phyloP scores from a whole-genome alignment of 2,329 filamentous ascomycete genomes.

The Sporothrix protearum region DNA sequence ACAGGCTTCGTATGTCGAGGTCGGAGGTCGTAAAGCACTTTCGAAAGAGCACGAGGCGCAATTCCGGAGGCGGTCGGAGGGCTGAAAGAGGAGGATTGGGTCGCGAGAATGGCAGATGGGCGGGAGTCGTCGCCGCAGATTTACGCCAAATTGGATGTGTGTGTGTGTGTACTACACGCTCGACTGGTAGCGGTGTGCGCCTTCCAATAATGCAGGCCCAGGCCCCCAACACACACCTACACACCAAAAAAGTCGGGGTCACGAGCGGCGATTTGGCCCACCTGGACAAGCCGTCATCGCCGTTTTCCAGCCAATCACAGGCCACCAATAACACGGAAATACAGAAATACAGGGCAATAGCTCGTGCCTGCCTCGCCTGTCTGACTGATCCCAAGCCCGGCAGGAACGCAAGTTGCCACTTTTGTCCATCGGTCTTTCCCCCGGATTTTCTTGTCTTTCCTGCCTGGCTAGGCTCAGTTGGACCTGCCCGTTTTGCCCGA shows the following conservation, averaged over 20 bases:
- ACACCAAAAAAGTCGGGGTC: background rate
- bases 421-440: background rate
- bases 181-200: constrained; percentile 1
- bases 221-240: background rate
- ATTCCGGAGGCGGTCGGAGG: background rate
- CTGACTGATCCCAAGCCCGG: background rate
- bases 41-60: background rate
- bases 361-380: background rate
- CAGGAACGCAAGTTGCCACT: background rate
- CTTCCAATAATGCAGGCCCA: background rate
- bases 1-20: background rate
- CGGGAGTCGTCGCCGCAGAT: constrained; percentile 6
- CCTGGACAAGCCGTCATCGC: background rate
- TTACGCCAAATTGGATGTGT: background rate
- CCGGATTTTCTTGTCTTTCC: background rate
- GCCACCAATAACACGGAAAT: constrained; percentile 3
- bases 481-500: background rate
- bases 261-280: constrained; percentile 13
- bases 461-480: background rate
- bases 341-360: background rate
- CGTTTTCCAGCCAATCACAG: constrained; percentile 4
- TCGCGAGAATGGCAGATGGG: background rate
- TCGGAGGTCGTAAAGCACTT: background rate
- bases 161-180: too few species aligned
- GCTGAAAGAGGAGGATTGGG: background rate